These are phyloP conservation scores for Chaetomium fimeti DNA, from an alignment of 495 filamentous ascomycete species.

Conservation along the genomic window DNA sequence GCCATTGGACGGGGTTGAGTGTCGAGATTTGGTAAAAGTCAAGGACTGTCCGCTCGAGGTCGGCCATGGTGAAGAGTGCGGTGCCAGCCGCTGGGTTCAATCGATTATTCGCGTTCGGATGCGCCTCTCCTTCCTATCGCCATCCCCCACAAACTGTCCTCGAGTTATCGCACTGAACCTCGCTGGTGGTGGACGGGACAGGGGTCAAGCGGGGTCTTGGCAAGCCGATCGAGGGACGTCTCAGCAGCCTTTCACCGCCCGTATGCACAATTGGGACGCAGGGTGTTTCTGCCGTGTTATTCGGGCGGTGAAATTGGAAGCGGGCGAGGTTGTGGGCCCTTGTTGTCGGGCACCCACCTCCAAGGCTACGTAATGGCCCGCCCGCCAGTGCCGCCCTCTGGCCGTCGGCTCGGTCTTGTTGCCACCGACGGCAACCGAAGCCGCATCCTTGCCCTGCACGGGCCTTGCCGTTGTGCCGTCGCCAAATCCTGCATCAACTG, in stretches of 20 bases:
- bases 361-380: constrained; percentile 20
- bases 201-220: constrained; percentile 10
- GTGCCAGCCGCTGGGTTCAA: background rate
- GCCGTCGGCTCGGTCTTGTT: constrained; percentile 13
- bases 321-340: background rate
- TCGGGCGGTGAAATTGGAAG: constrained; percentile 6
- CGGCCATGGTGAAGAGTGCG: constrained; percentile 45
- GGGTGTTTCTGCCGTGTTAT: constrained; percentile 3
- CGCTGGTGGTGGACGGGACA: background rate
- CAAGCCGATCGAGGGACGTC: background rate
- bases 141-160: background rate
- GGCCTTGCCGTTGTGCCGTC: constrained; percentile 16
- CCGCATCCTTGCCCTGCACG: constrained; percentile 17
- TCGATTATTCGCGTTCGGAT: background rate
- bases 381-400: too few species aligned
- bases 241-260: constrained; percentile 11
- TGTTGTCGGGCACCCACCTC: too few species aligned
- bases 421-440: constrained; percentile 5
- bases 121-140: background rate
- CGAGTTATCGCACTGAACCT: background rate
- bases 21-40: constrained; percentile 86
- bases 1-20: constrained; percentile 82
- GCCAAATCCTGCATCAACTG: constrained; percentile 23
- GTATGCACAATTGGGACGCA: background rate
- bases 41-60: constrained; percentile 69